Base-by-base conservation (phyloP, 345 rosid species). In the Salix purpurea region DNA sequence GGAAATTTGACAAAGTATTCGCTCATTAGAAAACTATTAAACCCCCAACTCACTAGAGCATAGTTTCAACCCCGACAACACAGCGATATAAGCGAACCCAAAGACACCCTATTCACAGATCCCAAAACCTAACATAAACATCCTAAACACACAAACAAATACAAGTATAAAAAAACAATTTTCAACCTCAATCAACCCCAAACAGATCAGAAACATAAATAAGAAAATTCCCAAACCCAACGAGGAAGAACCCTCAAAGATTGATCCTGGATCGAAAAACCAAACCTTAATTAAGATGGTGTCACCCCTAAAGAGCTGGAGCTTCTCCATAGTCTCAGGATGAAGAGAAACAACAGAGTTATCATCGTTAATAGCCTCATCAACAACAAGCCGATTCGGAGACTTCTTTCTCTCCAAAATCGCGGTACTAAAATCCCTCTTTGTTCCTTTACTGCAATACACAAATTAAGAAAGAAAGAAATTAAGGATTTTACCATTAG, bases 291-390 rank as follows among this genome's bases (percentile, higher is more conserved):
- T 86, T 65, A 91, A 81, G 81, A 95, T 90, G 2, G 99, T 95
- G 73, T 95, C 98, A 10, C 99, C 99, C 7, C 99, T 92, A 79
- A 95, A 95, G 48, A 95, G 90, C 87, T 95, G 99, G 78, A 95
- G 99, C 88, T 90, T 95, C 86, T 95, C 99, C 99, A 93, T 95
- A 65, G 99, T 90, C 1, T 90, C 86, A 2, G 99, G 96, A 71
- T 93, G 94, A 19, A 95, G 88, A 9, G 94, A 74, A 37, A 91
- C 97, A 8, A 95, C 99, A 32, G 98, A 95, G 88, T 95, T 95
- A 61, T 95, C 98, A 69, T 95, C 98, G 76, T 91, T 91, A 71
- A 85, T 24, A 42, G 99, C 94, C 80, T 95, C 99, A 52, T 95
- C 99, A 14, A 93, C 99, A 73, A 95, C 86, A 21, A 95, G 96